Percentiles rank a stretch among this genome's conserved stretches.
Evolutionary conservation across 1,139 yeast genomes (phyloP).

Genomic region (Arxiozyma slooffiae): DNA sequence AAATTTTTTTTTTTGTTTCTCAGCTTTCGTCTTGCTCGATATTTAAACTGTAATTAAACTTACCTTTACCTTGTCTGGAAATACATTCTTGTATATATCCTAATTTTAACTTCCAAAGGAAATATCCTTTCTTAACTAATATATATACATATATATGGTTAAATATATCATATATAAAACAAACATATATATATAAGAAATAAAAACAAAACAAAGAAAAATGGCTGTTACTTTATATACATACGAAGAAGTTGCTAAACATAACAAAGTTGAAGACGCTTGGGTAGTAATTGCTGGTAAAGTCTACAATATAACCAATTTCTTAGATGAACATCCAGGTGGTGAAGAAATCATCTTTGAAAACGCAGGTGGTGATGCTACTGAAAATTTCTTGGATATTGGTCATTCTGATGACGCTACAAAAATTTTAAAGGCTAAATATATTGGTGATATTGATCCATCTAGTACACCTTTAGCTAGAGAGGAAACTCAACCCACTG

Average conservation of each 20-base stretch:
- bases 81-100: not conserved
- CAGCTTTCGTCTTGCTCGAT: not conserved
- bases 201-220: slow-evolving; percentile 6
- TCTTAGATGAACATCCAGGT: slow-evolving; percentile 96
- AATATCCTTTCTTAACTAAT: no score
- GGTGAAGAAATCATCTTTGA: slow-evolving; percentile 95
- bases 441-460: slow-evolving; percentile 58
- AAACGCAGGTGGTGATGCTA: slow-evolving; percentile 86
- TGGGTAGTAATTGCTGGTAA: slow-evolving; percentile 88
- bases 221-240: slow-evolving; percentile 41
- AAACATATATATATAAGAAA: no score
- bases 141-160: not conserved
- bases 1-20: not conserved
- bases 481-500: not conserved
- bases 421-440: slow-evolving; percentile 56
- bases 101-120: no score
- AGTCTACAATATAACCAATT: slow-evolving; percentile 76
- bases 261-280: slow-evolving; percentile 67
- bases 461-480: slow-evolving; percentile 25
- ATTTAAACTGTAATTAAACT: not conserved
- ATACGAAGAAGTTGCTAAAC: slow-evolving; percentile 67
- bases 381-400: slow-evolving; percentile 89
- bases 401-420: slow-evolving; percentile 97
- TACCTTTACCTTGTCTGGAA: not conserved
- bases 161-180: not conserved